phyloP scores from a whole-genome alignment of 257 asterid genomes.

The Capsicum rhomboideum region DNA sequence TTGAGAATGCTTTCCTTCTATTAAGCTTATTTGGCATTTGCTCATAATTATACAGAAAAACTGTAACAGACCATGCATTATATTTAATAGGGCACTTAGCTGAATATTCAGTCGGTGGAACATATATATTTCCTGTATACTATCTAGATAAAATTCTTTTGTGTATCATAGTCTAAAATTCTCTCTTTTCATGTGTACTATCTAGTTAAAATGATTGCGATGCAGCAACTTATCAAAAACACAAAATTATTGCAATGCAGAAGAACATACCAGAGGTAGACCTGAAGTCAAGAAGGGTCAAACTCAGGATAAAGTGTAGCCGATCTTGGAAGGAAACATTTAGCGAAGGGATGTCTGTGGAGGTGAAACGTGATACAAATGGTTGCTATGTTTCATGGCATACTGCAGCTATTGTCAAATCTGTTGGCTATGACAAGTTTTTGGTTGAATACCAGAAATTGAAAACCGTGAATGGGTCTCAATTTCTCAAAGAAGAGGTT shows the following conservation, averaged over 20 bases:
- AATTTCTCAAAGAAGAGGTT: constrained; percentile 35
- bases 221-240: background rate
- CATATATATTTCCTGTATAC: background rate
- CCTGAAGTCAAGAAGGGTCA: constrained; percentile 20
- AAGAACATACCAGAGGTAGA: constrained; percentile 13
- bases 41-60: background rate
- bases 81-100: background rate
- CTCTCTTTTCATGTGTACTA: background rate
- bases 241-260: constrained; percentile 18
- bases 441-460: constrained; percentile 41
- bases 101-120: background rate
- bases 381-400: constrained; percentile 39
- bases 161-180: background rate
- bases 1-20: background rate
- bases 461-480: constrained; percentile 19
- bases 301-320: constrained; percentile 28
- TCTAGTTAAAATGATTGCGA: background rate
- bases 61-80: background rate
- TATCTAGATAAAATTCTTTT: background rate
- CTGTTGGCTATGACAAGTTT: constrained; percentile 16
- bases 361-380: constrained; percentile 27
- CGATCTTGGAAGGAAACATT: constrained; percentile 12
- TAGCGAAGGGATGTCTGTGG: constrained; percentile 38
- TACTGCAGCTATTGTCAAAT: constrained; percentile 27
- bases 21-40: background rate